Conservation (phyloP, 805 yeast genomes). For the Candida tibetensis region DNA sequence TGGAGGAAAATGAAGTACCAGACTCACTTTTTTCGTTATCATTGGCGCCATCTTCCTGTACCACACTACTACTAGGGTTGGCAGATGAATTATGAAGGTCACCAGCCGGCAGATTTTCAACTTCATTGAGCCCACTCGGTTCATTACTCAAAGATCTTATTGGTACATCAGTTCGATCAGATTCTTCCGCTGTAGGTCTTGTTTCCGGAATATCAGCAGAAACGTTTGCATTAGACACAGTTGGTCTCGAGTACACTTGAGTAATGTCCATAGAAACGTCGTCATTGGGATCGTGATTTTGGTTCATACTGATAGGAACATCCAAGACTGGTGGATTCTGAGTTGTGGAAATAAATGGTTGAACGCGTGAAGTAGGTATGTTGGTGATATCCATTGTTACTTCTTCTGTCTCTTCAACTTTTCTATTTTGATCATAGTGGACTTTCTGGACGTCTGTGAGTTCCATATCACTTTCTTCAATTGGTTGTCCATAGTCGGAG, state of each 20-base stretch:
- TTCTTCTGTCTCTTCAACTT: background rate
- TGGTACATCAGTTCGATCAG: background rate
- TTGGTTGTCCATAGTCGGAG: constrained; percentile 10
- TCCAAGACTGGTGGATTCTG: background rate
- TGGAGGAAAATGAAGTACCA: background rate
- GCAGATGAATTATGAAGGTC: no score
- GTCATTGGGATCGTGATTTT: background rate
- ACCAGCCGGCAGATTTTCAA: no score
- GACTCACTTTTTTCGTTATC: background rate
- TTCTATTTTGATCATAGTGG: background rate
- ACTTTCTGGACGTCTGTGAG: constrained; percentile 11
- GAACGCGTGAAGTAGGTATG: background rate
- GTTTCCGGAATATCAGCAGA: background rate
- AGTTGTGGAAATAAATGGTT: background rate
- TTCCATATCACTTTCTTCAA: constrained; percentile 24
- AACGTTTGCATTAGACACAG: no score
- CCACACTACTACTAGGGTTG: no score
- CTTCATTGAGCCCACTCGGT: no score
- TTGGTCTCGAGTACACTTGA: background rate
- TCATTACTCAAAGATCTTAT: background rate
- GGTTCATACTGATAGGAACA: background rate
- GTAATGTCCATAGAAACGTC: constrained; percentile 13
- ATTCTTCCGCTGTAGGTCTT: background rate
- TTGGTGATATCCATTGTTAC: constrained; percentile 19
- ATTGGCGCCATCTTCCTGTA: background rate